Conservation (phyloP, 2,329 filamentous ascomycete genomes). For the Stachybotrys elegans region DNA sequence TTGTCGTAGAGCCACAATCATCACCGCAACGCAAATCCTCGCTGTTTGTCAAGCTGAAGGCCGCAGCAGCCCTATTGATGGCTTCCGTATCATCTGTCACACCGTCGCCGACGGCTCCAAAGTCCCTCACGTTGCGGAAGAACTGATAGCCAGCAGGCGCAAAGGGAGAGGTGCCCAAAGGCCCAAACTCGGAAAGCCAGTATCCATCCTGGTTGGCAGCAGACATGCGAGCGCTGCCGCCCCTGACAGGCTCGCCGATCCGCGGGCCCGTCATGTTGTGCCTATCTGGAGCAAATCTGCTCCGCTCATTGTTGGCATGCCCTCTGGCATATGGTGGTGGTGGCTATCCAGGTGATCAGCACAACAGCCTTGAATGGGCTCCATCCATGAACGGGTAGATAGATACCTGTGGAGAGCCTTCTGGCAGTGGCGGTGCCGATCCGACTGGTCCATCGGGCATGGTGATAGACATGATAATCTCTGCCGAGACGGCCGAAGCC, state of each 20-base stretch:
- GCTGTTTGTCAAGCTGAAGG: constrained; percentile 44
- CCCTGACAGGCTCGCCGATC: not conserved
- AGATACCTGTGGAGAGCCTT: not conserved
- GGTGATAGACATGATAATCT: constrained; percentile 1
- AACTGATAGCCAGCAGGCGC: constrained; percentile 53
- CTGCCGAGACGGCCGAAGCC: not conserved
- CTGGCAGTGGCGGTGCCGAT: not conserved
- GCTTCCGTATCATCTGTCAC: constrained; percentile 58
- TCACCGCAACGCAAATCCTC: constrained; percentile 65
- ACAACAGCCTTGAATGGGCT: not conserved
- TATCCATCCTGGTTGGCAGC: not conserved
- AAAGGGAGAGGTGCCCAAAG: constrained; percentile 38
- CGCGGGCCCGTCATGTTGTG: not conserved
- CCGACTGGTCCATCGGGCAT: constrained; percentile 1
- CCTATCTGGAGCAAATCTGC: not conserved
- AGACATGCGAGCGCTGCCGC: not conserved
- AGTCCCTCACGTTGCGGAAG: constrained; percentile 44
- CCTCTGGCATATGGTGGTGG: not conserved
- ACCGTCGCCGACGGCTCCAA: constrained; percentile 5
- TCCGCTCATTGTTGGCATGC: not conserved
- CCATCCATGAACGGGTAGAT: not conserved
- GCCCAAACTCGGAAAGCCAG: constrained; percentile 27
- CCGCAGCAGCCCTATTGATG: constrained; percentile 63
- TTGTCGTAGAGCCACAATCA: constrained; percentile 74
- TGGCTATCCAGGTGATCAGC: not conserved